Conservation (phyloP, 2,329 filamentous ascomycete genomes). For the Fusarium subtropicale region DNA sequence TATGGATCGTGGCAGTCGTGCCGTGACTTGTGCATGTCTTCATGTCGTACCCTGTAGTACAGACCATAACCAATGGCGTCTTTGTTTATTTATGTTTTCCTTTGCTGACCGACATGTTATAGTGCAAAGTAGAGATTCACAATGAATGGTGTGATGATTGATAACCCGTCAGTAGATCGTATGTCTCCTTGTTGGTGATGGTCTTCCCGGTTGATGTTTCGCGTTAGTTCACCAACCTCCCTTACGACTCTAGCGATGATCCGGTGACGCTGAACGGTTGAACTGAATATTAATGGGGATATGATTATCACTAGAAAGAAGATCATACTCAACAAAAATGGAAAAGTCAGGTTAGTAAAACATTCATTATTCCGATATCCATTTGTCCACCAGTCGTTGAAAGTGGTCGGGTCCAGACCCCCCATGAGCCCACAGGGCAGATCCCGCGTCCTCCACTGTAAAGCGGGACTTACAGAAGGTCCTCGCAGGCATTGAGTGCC, state of each 20-base stretch:
- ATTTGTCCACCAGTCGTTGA: conserved; percentile 7
- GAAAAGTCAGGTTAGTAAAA: background rate
- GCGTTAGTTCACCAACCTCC: conserved; percentile 1
- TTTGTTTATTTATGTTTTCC: background rate
- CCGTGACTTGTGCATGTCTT: background rate
- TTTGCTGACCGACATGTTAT: conserved; percentile 16
- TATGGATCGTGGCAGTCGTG: conserved; percentile 8
- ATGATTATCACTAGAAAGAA: conserved; percentile 1
- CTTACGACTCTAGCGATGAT: background rate
- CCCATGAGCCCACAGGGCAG: background rate
- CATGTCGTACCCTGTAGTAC: conserved; percentile 13
- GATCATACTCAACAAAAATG: background rate
- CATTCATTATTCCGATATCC: background rate
- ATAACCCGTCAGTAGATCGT: background rate
- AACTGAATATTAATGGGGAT: background rate
- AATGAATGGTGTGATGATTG: background rate
- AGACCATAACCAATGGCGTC: background rate
- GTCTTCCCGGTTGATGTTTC: background rate
- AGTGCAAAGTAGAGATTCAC: conserved; percentile 1
- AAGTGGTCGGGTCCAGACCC: conserved; percentile 2
- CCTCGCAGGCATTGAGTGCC: conserved; percentile 19
- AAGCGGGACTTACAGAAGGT: conserved; percentile 26
- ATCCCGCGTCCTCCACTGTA: conserved; percentile 15
- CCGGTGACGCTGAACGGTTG: background rate
- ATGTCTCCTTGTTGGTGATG: background rate